Evolutionary conservation across 2,329 filamentous ascomycete genomes (phyloP).

Genomic region (Curvularia verruculosa): DNA sequence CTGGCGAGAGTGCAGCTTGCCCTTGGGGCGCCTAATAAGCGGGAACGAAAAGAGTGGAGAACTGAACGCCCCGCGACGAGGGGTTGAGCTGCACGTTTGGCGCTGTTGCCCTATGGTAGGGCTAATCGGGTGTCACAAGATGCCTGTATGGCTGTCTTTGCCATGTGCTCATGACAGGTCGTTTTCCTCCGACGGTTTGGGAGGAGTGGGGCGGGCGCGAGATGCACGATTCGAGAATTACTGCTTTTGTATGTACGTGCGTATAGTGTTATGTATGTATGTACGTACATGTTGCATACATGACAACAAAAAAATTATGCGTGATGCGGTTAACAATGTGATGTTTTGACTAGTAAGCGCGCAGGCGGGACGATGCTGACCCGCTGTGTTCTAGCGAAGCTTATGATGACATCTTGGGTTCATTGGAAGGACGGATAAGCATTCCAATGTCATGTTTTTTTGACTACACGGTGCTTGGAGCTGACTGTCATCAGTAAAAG

Average conservation of each 20-base stretch:
- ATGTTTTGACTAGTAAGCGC: constrained; percentile 1
- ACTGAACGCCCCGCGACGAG: constrained; percentile 6
- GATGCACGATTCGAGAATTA: not conserved
- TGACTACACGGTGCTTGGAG: constrained; percentile 1
- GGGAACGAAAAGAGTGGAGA: constrained; percentile 11
- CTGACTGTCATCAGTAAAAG: constrained; percentile 1
- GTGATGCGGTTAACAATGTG: not conserved
- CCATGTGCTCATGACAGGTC: not conserved
- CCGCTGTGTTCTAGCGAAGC: constrained; percentile 2
- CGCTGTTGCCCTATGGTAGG: not conserved
- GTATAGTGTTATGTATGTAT: too few relatives aligned
- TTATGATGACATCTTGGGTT: not conserved
- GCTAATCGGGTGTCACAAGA: not conserved
- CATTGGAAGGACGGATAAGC: not conserved
- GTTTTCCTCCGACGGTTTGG: not conserved
- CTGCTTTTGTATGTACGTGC: not conserved
- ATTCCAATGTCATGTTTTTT: not conserved
- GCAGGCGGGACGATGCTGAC: constrained; percentile 9
- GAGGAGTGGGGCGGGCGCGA: not conserved
- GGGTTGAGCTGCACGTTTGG: not conserved
- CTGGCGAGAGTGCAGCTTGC: constrained; percentile 1
- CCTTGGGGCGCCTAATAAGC: constrained; percentile 8
- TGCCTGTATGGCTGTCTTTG: not conserved
- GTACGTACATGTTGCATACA: not conserved
- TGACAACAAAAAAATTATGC: not conserved